Evolutionary conservation across 306 rosid species (phyloP), one percentile per base, ranked within the genome.

Genomic region (Rosa lucieae): DNA sequence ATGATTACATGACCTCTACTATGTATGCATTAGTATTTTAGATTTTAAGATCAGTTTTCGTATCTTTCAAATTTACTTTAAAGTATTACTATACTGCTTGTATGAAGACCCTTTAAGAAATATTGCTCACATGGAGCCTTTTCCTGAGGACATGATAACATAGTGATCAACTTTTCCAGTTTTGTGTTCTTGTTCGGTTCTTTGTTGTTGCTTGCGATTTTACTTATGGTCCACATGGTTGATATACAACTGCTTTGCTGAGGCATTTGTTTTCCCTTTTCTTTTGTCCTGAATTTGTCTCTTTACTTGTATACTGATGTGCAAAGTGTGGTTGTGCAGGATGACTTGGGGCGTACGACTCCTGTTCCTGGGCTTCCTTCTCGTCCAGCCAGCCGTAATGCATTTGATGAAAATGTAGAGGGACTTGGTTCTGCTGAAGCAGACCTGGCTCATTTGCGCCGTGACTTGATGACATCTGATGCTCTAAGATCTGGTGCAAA

Each of bases 371-470:
- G 97, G 32, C 77, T 81, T 81, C 93, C 94, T 61, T 95, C 99
- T 85, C 96, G 97, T 78, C 97, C 99, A 10, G 78, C 96, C 56
- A 95, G 99, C 67, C 89, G 93, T 51, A 95, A 91, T 87, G 93
- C 99, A 43, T 91, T 90, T 83, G 92, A 90, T 65, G 99, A 95
- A 44, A 90, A 91, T 87, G 90, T 78, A 20, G 99, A 92, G 79
- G 43, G 67, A 23, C 66, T 87, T 12, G 78, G 72, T 81, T 81
- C 90, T 29, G 88, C 89, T 65, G 98, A 95, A 87, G 82, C 87
- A 58, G 98, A 93, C 74, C 40, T 87, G 73, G 84, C 80, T 71
- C 92, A 81, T 73, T 67, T 87, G 79, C 83, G 77, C 44, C 90
- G 44, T 76, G 93, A 88, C 32, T 76, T 93, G 84, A 59, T 84